phyloP scores from a whole-genome alignment of 352 stramenopile genomes.

The Globisporangium ultimum region DNA sequence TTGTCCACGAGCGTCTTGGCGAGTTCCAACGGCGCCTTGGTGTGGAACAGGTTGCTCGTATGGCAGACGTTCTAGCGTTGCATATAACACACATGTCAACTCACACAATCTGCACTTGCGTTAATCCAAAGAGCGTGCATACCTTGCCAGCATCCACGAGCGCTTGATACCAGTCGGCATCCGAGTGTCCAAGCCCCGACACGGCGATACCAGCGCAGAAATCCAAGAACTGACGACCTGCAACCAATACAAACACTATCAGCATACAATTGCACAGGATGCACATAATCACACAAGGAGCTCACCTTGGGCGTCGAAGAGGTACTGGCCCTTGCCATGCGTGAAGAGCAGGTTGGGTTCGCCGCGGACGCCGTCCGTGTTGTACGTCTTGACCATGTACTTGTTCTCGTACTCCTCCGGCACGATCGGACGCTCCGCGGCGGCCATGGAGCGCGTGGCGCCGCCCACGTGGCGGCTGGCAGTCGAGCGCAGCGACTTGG shows the following conservation, averaged over 20 bases:
- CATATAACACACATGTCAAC: too few species aligned
- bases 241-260: not conserved
- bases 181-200: slow-evolving; percentile 85
- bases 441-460: slow-evolving; percentile 23
- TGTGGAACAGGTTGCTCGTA: slow-evolving; percentile 97
- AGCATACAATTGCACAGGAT: not conserved
- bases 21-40: slow-evolving; percentile 89
- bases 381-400: slow-evolving; percentile 86
- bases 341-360: slow-evolving; percentile 70
- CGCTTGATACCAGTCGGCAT: slow-evolving; percentile 81
- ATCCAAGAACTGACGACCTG: slow-evolving; percentile 82
- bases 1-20: slow-evolving; percentile 95
- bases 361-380: slow-evolving; percentile 64
- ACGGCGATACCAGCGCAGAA: slow-evolving; percentile 94
- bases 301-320: slow-evolving; percentile 88
- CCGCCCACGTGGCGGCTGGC: not conserved
- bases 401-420: slow-evolving; percentile 70
- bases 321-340: slow-evolving; percentile 88
- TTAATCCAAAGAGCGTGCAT: not conserved
- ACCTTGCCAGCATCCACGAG: slow-evolving; percentile 59
- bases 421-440: slow-evolving; percentile 33
- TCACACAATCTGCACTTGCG: too few species aligned
- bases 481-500: slow-evolving; percentile 6
- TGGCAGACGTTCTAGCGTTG: slow-evolving; percentile 84
- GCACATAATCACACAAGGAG: not conserved